These are phyloP conservation scores for Hypoxylon cercidicola DNA, from an alignment of 495 filamentous ascomycete species.

Conservation along the genomic window DNA sequence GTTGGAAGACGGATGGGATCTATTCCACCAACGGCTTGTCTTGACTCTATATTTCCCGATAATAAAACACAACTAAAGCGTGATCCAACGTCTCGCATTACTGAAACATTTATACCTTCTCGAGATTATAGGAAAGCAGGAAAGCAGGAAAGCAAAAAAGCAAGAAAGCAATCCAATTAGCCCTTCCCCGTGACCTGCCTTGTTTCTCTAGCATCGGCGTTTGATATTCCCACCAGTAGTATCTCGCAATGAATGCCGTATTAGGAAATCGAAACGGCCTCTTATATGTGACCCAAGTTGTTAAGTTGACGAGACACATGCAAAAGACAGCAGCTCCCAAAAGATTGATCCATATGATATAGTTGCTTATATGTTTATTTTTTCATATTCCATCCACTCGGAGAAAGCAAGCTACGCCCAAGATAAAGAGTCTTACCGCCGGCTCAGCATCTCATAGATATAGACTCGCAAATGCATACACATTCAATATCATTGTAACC, in stretches of 20 bases:
- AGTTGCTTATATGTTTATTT: background rate
- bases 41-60: slow-evolving; percentile 35
- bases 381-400: too few relatives aligned
- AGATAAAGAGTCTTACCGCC: too few relatives aligned
- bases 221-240: background rate
- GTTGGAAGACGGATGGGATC: slow-evolving; percentile 39
- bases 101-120: background rate
- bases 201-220: background rate
- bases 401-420: too few relatives aligned
- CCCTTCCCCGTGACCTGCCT: background rate
- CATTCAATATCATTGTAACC: too few relatives aligned
- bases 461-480: too few relatives aligned
- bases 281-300: background rate
- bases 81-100: slow-evolving; percentile 1
- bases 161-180: background rate
- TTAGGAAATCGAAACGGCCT: background rate
- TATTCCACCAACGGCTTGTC: slow-evolving; percentile 34
- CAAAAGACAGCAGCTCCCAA: background rate
- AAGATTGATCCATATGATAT: background rate
- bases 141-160: too few relatives aligned
- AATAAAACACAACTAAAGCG: slow-evolving; percentile 21
- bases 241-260: background rate
- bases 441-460: too few relatives aligned
- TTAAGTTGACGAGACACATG: too few relatives aligned
- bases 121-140: background rate